These are phyloP conservation scores for Daldinia sp. DNA, from an alignment of 2,329 filamentous ascomycete species.

Conservation along the genomic window DNA sequence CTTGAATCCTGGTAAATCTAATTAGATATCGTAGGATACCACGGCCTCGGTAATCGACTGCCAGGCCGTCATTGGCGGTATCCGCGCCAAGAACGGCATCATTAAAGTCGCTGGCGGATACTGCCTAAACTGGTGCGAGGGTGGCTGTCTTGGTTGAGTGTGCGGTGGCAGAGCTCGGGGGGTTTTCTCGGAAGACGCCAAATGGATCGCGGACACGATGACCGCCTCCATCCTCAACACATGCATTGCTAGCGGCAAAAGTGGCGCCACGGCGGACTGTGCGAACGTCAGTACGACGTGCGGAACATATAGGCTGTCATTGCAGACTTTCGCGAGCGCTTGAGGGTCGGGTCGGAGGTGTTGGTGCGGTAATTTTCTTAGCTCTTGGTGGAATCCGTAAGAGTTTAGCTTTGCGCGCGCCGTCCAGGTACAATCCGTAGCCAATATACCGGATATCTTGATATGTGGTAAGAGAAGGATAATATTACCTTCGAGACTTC, in stretches of 20 bases:
- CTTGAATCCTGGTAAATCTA: background rate
- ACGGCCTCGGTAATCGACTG: conserved; percentile 28
- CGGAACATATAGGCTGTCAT: conserved; percentile 19
- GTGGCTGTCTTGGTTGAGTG: conserved; percentile 19
- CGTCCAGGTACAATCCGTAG: background rate
- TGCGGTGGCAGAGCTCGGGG: conserved; percentile 55
- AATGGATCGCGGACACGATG: conserved; percentile 65
- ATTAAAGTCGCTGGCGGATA: conserved; percentile 21
- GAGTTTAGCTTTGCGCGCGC: background rate
- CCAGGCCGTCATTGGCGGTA: conserved; percentile 23
- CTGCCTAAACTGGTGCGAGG: conserved; percentile 35
- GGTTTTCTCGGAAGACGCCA: conserved; percentile 75
- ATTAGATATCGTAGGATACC: conserved; percentile 6
- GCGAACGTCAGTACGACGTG: conserved; percentile 19
- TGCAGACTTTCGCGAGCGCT: conserved; percentile 19
- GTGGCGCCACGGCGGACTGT: conserved; percentile 24
- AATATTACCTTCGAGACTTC: background rate
- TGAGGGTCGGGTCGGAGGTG: background rate
- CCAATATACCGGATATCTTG: background rate
- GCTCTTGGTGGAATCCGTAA: background rate
- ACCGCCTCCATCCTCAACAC: conserved; percentile 14
- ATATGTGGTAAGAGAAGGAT: background rate
- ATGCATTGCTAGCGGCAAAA: conserved; percentile 21
- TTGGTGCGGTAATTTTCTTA: background rate
- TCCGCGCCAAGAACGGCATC: conserved; percentile 19